Base-by-base conservation (phyloP, 495 filamentous ascomycete genomes). In the Podospora didyma region DNA sequence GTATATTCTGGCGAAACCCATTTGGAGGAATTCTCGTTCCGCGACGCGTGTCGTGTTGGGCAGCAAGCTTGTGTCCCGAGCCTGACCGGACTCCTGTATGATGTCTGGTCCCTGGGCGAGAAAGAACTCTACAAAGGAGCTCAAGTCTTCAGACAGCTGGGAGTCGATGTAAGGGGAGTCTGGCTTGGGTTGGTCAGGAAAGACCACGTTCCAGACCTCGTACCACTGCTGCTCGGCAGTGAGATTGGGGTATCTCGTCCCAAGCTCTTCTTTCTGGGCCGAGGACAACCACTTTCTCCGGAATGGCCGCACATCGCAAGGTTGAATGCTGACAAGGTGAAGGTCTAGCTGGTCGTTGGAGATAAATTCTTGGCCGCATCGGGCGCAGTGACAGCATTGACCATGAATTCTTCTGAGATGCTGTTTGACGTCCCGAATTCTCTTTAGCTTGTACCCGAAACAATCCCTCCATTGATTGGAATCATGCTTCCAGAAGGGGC, bases 351-450 rank as follows among this genome's bases (percentile, higher is more conserved):
- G 11, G 1, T 53, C 3, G 9, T 2, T 7, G 12, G 20, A 24
- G 3, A 9, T 5, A n/a, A 31, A 53, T 20, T 46, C 51, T 2
- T 24, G 3, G 37, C 54, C 54, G 37, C 54, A 57, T 14, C 54
- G 54, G 3, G 31, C 47, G 37, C 54, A 57, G 39, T 46, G 28
- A 7, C 49, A 50, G 26, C 2, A 35, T 17, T 12, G 23, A 21
- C 11, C 12, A 19, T 57, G 54, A 2, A 14, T 35, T 21, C 54
- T 12, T 16, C 34, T 51, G 12, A 57, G 23, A 16, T 57, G 54
- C 23, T 51, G 54, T 37, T 57, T 51, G 35, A 57, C 46, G 22
- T 57, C 54, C 16, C 48, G 47, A 19, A 57, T 57, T 9, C 54
- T n/a, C 28, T 22, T 57, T 6, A 57, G 47, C 23, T 37, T 45